phyloP scores from a whole-genome alignment of 768 basidiomycete genomes.

The Fibroporia radiculosa region DNA sequence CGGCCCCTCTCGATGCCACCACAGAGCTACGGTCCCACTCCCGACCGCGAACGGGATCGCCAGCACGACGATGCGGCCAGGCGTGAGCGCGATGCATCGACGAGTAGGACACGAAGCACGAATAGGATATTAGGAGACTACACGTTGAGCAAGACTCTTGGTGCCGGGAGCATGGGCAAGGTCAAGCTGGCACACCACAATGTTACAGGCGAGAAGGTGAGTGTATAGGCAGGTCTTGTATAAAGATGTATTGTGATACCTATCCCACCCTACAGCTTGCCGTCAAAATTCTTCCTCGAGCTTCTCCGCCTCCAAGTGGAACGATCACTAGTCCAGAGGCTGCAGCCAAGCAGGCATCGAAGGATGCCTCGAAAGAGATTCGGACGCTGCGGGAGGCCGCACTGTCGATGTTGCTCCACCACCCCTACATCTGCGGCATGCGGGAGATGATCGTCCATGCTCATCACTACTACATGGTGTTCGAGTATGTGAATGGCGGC shows the following conservation, averaged over 20 bases:
- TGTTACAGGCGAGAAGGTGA: conserved; percentile 85
- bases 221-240: conserved; percentile 19
- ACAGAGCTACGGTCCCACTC: conserved; percentile 34
- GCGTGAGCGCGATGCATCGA: conserved; percentile 9
- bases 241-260: not conserved
- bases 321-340: conserved; percentile 44
- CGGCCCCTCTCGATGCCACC: conserved; percentile 75
- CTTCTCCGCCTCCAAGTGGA: conserved; percentile 51
- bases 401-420: conserved; percentile 90
- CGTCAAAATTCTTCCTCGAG: conserved; percentile 96
- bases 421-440: conserved; percentile 99
- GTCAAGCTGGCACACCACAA: conserved; percentile 94
- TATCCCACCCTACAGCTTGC: conserved; percentile 55
- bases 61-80: conserved; percentile 5
- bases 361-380: conserved; percentile 93
- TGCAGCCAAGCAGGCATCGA: conserved; percentile 71
- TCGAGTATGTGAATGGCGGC: conserved; percentile 97
- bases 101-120: conserved; percentile 23
- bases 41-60: conserved; percentile 21
- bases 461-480: conserved; percentile 99
- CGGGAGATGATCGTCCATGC: conserved; percentile 97
- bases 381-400: conserved; percentile 94
- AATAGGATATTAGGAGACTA: conserved; percentile 84
- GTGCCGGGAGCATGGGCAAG: conserved; percentile 98
- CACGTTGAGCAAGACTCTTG: conserved; percentile 92